A percentile compares a stretch with the other conserved stretches of the same genome.
phyloP scores from a whole-genome alignment of 768 basidiomycete genomes.

The Podaxis rugospora region DNA sequence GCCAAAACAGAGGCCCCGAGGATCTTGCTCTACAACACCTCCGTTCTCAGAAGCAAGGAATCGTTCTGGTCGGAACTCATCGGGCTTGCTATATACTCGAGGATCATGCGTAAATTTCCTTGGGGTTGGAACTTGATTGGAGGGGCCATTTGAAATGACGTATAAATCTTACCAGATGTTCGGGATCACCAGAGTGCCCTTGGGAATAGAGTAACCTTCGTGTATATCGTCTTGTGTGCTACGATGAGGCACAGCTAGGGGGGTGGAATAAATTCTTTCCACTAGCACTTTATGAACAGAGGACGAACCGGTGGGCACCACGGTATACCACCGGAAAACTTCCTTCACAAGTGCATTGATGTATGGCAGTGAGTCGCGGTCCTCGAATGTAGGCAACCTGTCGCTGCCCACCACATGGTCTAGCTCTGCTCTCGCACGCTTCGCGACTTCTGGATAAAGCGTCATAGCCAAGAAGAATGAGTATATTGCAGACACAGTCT shows the following conservation, averaged over 20 bases:
- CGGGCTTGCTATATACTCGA: slow-evolving; percentile 47
- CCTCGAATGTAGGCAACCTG: slow-evolving; percentile 55
- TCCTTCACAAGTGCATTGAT: slow-evolving; percentile 58
- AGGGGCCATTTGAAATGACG: background rate
- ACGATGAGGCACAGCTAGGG: slow-evolving; percentile 48
- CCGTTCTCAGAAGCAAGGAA: slow-evolving; percentile 41
- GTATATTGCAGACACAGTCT: slow-evolving; percentile 62
- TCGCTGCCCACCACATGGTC: slow-evolving; percentile 55
- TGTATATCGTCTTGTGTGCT: slow-evolving; percentile 58
- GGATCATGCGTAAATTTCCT: slow-evolving; percentile 55
- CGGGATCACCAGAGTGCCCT: slow-evolving; percentile 47
- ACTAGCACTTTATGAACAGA: slow-evolving; percentile 2
- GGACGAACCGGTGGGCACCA: slow-evolving; percentile 37
- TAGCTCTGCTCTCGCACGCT: slow-evolving; percentile 60
- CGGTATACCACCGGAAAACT: slow-evolving; percentile 47
- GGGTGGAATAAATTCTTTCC: slow-evolving; percentile 11
- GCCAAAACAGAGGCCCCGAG: slow-evolving; percentile 60
- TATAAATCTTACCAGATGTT: slow-evolving; percentile 41
- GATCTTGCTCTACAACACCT: slow-evolving; percentile 45
- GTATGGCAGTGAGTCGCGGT: slow-evolving; percentile 56
- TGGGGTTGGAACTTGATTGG: background rate
- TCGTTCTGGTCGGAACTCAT: slow-evolving; percentile 56
- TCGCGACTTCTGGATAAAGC: slow-evolving; percentile 49
- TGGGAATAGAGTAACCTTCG: slow-evolving; percentile 58
- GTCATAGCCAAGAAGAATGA: slow-evolving; percentile 61